Evolutionary conservation across 495 filamentous ascomycete species (phyloP).

Genomic region (Podospora fimiseda): DNA sequence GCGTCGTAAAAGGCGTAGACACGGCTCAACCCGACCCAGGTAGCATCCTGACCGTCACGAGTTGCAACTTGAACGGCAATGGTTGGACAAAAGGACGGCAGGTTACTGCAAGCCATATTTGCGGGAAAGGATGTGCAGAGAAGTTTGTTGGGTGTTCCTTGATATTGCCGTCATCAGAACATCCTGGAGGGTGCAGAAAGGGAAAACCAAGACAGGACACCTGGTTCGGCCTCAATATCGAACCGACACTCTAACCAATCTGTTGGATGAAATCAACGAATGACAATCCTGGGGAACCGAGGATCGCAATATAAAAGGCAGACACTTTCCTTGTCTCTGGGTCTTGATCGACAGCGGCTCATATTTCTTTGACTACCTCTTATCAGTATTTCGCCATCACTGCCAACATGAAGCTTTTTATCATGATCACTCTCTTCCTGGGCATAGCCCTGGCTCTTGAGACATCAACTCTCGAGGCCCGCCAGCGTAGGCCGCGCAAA

Average conservation of each 20-base stretch:
- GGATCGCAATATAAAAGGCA: conserved; percentile 16
- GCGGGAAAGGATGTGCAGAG: conserved; percentile 18
- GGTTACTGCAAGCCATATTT: conserved; percentile 4
- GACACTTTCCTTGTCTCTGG: neutral
- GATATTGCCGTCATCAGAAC: conserved; percentile 9
- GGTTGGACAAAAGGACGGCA: conserved; percentile 10
- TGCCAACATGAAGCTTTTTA: conserved; percentile 30
- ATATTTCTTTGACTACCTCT: neutral
- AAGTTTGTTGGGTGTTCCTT: conserved; percentile 17
- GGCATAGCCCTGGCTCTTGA: conserved; percentile 22
- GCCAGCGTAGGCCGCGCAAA: conserved; percentile 12
- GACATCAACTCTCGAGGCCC: conserved; percentile 12
- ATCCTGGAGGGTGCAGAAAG: neutral
- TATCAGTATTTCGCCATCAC: neutral
- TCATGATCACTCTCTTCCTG: conserved; percentile 25
- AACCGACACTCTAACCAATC: conserved; percentile 7
- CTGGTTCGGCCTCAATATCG: conserved; percentile 5
- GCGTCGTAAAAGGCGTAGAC: conserved; percentile 18
- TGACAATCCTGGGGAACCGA: neutral
- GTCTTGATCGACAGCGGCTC: conserved; percentile 6
- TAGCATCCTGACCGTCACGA: conserved; percentile 26
- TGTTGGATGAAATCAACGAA: conserved; percentile 5
- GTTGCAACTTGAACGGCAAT: conserved; percentile 19
- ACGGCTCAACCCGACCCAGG: conserved; percentile 26
- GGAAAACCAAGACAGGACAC: neutral